These are phyloP conservation scores for Globisporangium canariense DNA, from an alignment of 352 stramenopile species.

Conservation along the genomic window DNA sequence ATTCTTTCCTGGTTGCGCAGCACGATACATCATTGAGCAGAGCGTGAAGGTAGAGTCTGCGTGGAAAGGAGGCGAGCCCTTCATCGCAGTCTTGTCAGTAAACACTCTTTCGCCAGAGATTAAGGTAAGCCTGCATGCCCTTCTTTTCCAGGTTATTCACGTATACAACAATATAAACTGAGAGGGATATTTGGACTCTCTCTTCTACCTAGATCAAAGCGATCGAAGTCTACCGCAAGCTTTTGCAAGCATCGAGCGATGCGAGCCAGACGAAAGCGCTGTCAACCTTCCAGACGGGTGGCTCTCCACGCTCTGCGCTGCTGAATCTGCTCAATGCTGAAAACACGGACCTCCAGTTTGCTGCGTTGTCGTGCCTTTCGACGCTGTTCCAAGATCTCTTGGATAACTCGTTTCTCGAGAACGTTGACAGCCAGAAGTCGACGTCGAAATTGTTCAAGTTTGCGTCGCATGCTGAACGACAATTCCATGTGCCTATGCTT, in stretches of 20 bases:
- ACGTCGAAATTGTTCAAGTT: constrained; percentile 27
- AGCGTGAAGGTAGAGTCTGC: constrained; percentile 19
- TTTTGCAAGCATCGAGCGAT: constrained; percentile 14
- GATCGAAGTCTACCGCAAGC: constrained; percentile 21
- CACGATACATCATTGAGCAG: constrained; percentile 39
- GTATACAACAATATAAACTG: neutral
- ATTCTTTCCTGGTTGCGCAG: constrained; percentile 17
- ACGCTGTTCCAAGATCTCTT: constrained; percentile 15
- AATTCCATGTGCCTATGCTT: constrained; percentile 38
- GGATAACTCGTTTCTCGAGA: constrained; percentile 21
- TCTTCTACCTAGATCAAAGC: constrained; percentile 15
- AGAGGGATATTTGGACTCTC: neutral
- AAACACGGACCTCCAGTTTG: constrained; percentile 27
- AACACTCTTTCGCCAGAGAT: neutral
- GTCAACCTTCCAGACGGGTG: constrained; percentile 30
- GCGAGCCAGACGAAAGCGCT: constrained; percentile 9
- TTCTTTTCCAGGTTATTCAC: neutral
- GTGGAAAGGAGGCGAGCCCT: constrained; percentile 51
- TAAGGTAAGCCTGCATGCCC: constrained; percentile 1
- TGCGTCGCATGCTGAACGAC: constrained; percentile 27
- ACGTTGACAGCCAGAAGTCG: constrained; percentile 27
- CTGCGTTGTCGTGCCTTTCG: constrained; percentile 36
- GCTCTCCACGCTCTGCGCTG: constrained; percentile 27
- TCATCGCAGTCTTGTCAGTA: constrained; percentile 14
- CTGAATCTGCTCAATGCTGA: constrained; percentile 26